phyloP scores from a whole-genome alignment of 371 early-diverging fungal genomes.

The Lichtheimia ramosa region DNA sequence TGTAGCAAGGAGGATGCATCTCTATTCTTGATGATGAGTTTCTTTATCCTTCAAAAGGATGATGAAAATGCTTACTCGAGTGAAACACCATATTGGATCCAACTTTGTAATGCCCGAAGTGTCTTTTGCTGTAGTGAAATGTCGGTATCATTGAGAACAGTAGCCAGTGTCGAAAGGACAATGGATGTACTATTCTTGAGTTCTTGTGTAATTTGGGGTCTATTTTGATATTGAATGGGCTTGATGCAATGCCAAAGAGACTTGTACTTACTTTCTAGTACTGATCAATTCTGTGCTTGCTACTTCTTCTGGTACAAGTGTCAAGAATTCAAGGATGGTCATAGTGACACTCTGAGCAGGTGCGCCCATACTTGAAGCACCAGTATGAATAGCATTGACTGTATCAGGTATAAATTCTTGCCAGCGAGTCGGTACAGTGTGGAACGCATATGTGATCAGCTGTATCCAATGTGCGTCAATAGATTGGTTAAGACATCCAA shows the following conservation, averaged over 20 bases:
- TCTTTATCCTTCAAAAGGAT: not conserved
- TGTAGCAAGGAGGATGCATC: conserved; percentile 43
- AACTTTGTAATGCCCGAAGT: conserved; percentile 56
- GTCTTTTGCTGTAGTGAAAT: conserved; percentile 41
- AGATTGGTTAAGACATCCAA: not conserved
- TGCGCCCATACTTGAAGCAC: conserved; percentile 31
- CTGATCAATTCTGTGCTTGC: conserved; percentile 57
- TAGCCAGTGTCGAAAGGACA: conserved; percentile 43
- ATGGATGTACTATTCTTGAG: conserved; percentile 46
- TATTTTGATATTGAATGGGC: not conserved
- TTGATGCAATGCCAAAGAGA: not conserved
- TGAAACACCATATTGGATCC: conserved; percentile 64
- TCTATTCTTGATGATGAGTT: conserved; percentile 10
- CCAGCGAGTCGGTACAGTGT: conserved; percentile 66
- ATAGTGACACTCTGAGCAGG: conserved; percentile 33
- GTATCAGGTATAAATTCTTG: conserved; percentile 56
- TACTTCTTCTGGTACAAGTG: conserved; percentile 79
- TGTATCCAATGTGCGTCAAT: conserved; percentile 15
- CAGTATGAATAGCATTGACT: conserved; percentile 47
- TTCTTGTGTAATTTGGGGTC: conserved; percentile 35
- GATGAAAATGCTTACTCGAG: conserved; percentile 44
- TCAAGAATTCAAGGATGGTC: conserved; percentile 70
- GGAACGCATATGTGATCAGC: conserved; percentile 70
- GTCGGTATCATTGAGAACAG: conserved; percentile 1
- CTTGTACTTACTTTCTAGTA: conserved; percentile 38